These are phyloP conservation scores for Aspergillus luchuensis DNA, from an alignment of 2,329 filamentous ascomycete species.

Conservation along the genomic window DNA sequence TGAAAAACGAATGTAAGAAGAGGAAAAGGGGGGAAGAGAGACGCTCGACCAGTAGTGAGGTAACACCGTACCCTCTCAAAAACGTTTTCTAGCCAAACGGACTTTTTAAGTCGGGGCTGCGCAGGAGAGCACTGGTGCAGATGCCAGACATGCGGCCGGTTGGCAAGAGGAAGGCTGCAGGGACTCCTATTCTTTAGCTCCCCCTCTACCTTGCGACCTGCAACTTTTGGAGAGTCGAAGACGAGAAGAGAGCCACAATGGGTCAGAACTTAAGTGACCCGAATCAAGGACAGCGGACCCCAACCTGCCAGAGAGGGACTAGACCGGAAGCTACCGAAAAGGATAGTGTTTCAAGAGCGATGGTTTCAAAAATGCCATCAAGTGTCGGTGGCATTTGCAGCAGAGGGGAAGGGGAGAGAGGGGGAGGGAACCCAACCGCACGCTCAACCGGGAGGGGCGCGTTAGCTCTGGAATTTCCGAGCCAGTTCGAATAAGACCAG, in stretches of 20 bases:
- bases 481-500: constrained; percentile 17
- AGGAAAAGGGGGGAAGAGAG: constrained; percentile 18
- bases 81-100: constrained; percentile 27
- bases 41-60: constrained; percentile 21
- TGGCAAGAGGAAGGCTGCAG: constrained; percentile 36
- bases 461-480: constrained; percentile 15
- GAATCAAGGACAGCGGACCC: constrained; percentile 22
- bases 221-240: constrained; percentile 16
- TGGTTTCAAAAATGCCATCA: constrained; percentile 28
- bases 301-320: constrained; percentile 23
- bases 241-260: constrained; percentile 21
- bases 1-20: constrained; percentile 20
- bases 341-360: constrained; percentile 28
- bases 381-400: constrained; percentile 22
- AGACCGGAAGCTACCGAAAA: constrained; percentile 23
- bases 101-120: constrained; percentile 27
- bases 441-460: constrained; percentile 17
- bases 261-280: constrained; percentile 17
- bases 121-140: constrained; percentile 22
- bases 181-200: constrained; percentile 27
- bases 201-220: constrained; percentile 17
- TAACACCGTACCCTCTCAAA: constrained; percentile 24
- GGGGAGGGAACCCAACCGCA: constrained; percentile 14
- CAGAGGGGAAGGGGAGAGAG: constrained; percentile 16
- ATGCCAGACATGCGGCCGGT: constrained; percentile 22